These are phyloP conservation scores for Microbotryomycetes sp. DNA, from an alignment of 1,284 basidiomycete species.

Conservation along the genomic window DNA sequence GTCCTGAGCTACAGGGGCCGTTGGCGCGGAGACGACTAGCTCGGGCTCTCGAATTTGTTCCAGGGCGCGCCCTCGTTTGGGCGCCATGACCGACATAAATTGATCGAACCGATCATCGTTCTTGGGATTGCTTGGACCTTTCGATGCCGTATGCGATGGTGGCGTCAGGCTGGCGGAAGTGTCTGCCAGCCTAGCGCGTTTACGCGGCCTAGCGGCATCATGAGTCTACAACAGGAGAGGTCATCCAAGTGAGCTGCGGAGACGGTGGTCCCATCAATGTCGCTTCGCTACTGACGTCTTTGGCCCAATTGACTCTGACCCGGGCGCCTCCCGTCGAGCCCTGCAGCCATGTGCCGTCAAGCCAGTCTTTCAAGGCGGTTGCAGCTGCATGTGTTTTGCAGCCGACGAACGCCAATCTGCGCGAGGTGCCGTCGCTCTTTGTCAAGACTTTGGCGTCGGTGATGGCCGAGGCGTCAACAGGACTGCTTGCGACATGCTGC, in stretches of 20 bases:
- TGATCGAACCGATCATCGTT: conserved; percentile 19
- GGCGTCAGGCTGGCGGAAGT: background rate
- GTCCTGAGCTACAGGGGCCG: no score
- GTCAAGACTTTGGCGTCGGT: conserved; percentile 82
- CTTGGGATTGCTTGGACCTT: background rate
- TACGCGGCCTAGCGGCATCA: conserved; percentile 10
- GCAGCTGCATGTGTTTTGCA: conserved; percentile 79
- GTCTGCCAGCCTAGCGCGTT: conserved; percentile 2
- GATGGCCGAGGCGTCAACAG: conserved; percentile 47
- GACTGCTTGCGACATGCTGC: conserved; percentile 57
- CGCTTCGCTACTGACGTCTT: conserved; percentile 43
- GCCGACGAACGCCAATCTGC: conserved; percentile 88
- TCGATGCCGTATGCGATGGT: background rate
- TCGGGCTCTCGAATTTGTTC: no score
- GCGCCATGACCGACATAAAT: conserved; percentile 26
- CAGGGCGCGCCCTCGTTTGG: conserved; percentile 4
- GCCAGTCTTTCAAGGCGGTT: conserved; percentile 67
- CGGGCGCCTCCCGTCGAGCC: conserved; percentile 59
- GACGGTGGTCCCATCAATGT: background rate
- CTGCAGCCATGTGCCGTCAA: conserved; percentile 61
- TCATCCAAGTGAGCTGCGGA: background rate
- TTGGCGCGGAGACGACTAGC: no score
- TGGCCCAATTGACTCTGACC: conserved; percentile 65
- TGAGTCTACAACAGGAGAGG: background rate
- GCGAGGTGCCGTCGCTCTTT: conserved; percentile 67